Percentiles rank a stretch among this genome's conserved stretches.
Evolutionary conservation across 2,329 filamentous ascomycete genomes (phyloP).

Genomic region (Aspergillus ochraceoroseus): DNA sequence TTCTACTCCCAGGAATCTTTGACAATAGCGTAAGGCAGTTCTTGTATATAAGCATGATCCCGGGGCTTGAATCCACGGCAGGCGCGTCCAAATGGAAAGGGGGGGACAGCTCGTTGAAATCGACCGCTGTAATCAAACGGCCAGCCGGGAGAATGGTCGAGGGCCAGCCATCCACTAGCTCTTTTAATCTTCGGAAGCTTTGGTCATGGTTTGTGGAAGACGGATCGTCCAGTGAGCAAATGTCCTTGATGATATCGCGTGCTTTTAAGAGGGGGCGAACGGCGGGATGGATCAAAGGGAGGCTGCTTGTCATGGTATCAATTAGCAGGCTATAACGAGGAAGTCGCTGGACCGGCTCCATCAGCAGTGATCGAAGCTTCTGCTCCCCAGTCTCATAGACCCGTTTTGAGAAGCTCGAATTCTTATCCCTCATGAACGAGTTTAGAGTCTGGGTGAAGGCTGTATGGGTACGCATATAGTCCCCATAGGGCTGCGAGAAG

Average conservation of each 20-base stretch:
- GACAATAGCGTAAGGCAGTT: conserved; percentile 74
- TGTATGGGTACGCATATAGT: conserved; percentile 87
- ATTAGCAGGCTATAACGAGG: conserved; percentile 95
- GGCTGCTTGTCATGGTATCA: conserved; percentile 82
- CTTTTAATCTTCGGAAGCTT: conserved; percentile 66
- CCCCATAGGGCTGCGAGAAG: conserved; percentile 84
- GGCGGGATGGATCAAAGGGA: conserved; percentile 81
- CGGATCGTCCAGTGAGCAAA: conserved; percentile 84
- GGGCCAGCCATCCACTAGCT: conserved; percentile 75
- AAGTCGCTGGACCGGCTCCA: conserved; percentile 91
- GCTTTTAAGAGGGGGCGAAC: conserved; percentile 79
- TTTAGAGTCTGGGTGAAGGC: conserved; percentile 78
- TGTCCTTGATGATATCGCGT: conserved; percentile 89
- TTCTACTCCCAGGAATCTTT: conserved; percentile 59
- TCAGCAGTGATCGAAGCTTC: conserved; percentile 80
- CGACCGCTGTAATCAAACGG: conserved; percentile 72
- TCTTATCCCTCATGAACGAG: conserved; percentile 67
- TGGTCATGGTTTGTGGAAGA: conserved; percentile 63
- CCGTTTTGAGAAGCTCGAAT: conserved; percentile 75
- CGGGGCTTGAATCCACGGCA: conserved; percentile 49
- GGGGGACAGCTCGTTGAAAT: conserved; percentile 69
- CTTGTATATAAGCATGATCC: conserved; percentile 77
- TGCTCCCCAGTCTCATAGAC: conserved; percentile 85
- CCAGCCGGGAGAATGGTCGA: conserved; percentile 65
- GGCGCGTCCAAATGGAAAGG: conserved; percentile 57